Base-by-base conservation (phyloP, 345 rosid species). In the Eucalyptus sp. region DNA sequence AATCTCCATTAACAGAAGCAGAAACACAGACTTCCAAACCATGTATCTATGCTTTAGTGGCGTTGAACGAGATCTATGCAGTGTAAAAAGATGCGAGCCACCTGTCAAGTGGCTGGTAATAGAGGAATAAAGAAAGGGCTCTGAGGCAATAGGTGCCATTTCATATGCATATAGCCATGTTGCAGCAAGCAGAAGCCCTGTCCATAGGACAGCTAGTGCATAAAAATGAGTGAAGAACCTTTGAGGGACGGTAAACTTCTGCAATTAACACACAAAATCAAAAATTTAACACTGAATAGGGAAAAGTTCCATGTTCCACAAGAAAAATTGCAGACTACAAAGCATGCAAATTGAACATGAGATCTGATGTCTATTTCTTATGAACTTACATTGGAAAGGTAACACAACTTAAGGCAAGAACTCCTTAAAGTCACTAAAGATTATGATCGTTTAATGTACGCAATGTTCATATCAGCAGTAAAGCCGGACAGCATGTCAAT, bases 241-340 rank as follows among this genome's bases (percentile, higher is more conserved):
- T 88, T 94, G 98, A 91, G 99, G 99, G 90, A 96, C 93, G 5
- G 95, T 95, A 91, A 90, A 92, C 88, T 90, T 94, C 98, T 96
- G 91, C 95, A 93, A 56, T 50, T 13, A 86, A 86, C 62, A 86
- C 44, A 76, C 27, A 76, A 76, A 76, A 76, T 76, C 4, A 43
- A 76, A 37, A 20, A 76, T 5, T 76, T 41, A 76, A 20, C 43
- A 20, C 83, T 37, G 48, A 76, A 2, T 6, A 18, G 48, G 83
- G 48, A 76, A 76, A 41, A 76, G 81, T 37, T 37, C 46, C 83
- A 71, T 71, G 83, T 37, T 71, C 24, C 11, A 22, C 83, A 37
- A 37, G 83, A 71, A 37, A 71, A 37, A 37, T 76, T 37, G 46
- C 83, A 76, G 48, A 76, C 13, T 37, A 76, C 48, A 37, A 41